Conservation (phyloP, 2,329 filamentous ascomycete genomes). For the Rutstroemia sp. region DNA sequence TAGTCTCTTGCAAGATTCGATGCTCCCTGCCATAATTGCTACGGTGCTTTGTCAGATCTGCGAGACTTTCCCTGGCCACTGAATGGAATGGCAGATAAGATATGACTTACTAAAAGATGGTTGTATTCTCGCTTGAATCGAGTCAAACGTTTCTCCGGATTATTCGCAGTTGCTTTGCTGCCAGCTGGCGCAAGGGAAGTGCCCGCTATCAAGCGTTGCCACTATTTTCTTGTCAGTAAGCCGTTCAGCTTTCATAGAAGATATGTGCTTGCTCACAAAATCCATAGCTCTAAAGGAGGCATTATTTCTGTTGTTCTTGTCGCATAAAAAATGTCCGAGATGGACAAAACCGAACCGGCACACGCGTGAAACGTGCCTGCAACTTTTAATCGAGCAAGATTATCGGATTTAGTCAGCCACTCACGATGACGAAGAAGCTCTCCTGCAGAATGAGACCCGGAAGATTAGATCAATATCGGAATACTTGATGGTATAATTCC, state of each 20-base stretch:
- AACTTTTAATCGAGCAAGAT: not conserved
- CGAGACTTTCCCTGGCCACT: not conserved
- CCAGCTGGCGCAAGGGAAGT: constrained; percentile 48
- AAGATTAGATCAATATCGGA: too few relatives aligned
- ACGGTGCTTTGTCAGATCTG: constrained; percentile 9
- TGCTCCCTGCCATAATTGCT: constrained; percentile 55
- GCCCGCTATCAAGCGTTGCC: constrained; percentile 60
- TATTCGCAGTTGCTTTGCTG: constrained; percentile 52
- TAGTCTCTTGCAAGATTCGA: constrained; percentile 52
- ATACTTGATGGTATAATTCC: too few relatives aligned
- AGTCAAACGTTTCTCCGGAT: constrained; percentile 56
- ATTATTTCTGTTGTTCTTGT: not conserved
- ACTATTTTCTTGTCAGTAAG: constrained; percentile 35
- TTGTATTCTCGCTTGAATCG: constrained; percentile 61
- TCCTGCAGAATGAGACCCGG: not conserved
- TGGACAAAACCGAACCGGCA: not conserved
- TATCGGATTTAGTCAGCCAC: not conserved
- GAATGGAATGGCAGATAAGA: not conserved
- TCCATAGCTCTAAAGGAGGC: constrained; percentile 15
- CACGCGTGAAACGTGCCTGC: constrained; percentile 1
- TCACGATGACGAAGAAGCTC: not conserved
- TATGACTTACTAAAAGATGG: constrained; percentile 46
- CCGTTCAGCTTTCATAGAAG: not conserved
- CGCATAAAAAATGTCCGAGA: not conserved
- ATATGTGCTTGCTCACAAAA: constrained; percentile 21